These are phyloP conservation scores for Cardiospermum halicacabum DNA, from an alignment of 345 rosid species.

Conservation along the genomic window DNA sequence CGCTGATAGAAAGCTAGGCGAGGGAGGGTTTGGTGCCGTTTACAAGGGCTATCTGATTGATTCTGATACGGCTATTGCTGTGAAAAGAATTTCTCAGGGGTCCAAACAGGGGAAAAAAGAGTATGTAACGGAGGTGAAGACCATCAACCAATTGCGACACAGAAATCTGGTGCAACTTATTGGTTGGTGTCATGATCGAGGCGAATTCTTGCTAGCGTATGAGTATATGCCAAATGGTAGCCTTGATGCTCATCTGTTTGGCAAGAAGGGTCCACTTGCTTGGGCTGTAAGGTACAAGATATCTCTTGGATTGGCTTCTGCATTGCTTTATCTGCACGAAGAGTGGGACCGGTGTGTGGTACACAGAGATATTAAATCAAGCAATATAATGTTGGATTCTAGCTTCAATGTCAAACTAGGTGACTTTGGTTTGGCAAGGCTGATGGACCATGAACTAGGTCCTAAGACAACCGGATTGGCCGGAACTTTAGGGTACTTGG, in stretches of 20 bases:
- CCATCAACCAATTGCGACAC: slow-evolving; percentile 54
- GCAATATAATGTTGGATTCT: slow-evolving; percentile 59
- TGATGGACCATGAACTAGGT: slow-evolving; percentile 44
- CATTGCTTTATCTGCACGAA: slow-evolving; percentile 52
- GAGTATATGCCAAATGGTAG: slow-evolving; percentile 72
- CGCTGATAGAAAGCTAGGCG: slow-evolving; percentile 46
- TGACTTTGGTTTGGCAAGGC: slow-evolving; percentile 59
- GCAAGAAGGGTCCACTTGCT: slow-evolving; percentile 24
- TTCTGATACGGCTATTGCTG: slow-evolving; percentile 29
- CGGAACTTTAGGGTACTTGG: slow-evolving; percentile 46
- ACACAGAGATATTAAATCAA: slow-evolving; percentile 57
- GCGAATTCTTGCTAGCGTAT: slow-evolving; percentile 49
- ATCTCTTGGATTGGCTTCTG: slow-evolving; percentile 46
- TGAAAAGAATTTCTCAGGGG: slow-evolving; percentile 42
- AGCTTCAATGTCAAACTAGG: slow-evolving; percentile 54
- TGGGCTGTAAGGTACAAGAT: slow-evolving; percentile 47
- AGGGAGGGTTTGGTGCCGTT: slow-evolving; percentile 59
- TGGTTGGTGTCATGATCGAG: slow-evolving; percentile 65
- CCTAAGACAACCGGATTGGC: slow-evolving; percentile 43
- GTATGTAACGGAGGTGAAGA: slow-evolving; percentile 47
- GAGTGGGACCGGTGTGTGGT: slow-evolving; percentile 64
- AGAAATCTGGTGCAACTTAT: slow-evolving; percentile 57
- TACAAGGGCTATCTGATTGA: slow-evolving; percentile 40
- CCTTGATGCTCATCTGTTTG: slow-evolving; percentile 51
- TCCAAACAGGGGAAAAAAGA: slow-evolving; percentile 50